phyloP scores from a whole-genome alignment of 2,329 filamentous ascomycete species.

The Aspergillus sp. region DNA sequence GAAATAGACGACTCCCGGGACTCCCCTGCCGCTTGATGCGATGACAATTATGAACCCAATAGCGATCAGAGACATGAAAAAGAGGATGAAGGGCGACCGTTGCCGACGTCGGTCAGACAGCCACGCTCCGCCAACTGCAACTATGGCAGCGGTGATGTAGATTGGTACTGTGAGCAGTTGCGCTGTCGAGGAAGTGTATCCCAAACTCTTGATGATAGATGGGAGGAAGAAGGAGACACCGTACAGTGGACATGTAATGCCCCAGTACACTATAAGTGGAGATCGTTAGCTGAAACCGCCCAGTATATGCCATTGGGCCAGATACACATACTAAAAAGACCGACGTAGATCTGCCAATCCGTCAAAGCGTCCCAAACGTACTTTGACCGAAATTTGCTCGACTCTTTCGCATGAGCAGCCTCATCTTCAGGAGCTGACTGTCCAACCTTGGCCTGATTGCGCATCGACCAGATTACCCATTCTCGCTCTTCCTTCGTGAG shows the following conservation, averaged over 20 bases:
- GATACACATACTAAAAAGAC: conserved; percentile 32
- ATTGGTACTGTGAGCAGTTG: conserved; percentile 42
- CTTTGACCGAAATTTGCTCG: conserved; percentile 35
- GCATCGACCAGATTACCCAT: conserved; percentile 37
- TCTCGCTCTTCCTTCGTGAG: conserved; percentile 39
- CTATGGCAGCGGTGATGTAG: conserved; percentile 38
- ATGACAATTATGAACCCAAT: conserved; percentile 57
- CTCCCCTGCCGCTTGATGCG: conserved; percentile 27
- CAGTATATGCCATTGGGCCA: not conserved
- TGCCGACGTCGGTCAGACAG: conserved; percentile 57
- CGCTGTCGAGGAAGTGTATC: conserved; percentile 38
- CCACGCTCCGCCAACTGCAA: conserved; percentile 48
- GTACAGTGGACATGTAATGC: conserved; percentile 42
- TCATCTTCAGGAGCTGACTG: conserved; percentile 20
- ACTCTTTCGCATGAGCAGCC: conserved; percentile 25
- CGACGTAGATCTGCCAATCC: conserved; percentile 44
- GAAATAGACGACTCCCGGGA: conserved; percentile 46
- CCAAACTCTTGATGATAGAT: conserved; percentile 41
- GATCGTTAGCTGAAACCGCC: not conserved
- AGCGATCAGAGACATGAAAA: conserved; percentile 52
- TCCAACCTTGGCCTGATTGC: conserved; percentile 24
- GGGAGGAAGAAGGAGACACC: conserved; percentile 41
- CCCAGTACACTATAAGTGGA: conserved; percentile 37
- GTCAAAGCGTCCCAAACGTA: conserved; percentile 39
- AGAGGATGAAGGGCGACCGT: conserved; percentile 55